A percentile compares a stretch with the other conserved stretches of the same genome.
Conservation (phyloP, 2,329 filamentous ascomycete species). For the Amylocarpus encephaloides region DNA sequence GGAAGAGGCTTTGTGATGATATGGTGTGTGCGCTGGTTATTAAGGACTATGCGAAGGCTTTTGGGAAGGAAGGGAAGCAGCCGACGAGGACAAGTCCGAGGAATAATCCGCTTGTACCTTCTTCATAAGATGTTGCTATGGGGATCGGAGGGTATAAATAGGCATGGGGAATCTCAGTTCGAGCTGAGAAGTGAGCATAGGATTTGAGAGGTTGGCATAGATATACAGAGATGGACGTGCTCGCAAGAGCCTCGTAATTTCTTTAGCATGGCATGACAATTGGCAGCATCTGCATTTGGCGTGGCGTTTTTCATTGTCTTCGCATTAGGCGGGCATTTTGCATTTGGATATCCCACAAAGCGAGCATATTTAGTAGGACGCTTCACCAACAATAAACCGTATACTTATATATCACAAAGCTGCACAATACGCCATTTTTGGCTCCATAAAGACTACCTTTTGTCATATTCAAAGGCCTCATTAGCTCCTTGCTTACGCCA, state of each 20-base stretch:
- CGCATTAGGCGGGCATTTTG: too few relatives aligned
- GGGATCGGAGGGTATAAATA: neutral
- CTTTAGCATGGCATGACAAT: neutral
- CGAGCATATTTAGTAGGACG: too few relatives aligned
- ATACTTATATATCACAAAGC: too few relatives aligned
- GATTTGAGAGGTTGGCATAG: neutral
- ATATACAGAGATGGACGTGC: conserved; percentile 10
- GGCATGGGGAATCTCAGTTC: neutral
- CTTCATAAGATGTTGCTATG: neutral
- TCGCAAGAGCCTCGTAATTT: conserved; percentile 3
- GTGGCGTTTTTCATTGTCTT: neutral
- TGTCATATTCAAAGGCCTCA: too few relatives aligned
- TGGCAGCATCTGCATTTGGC: neutral
- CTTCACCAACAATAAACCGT: too few relatives aligned
- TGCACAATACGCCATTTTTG: too few relatives aligned
- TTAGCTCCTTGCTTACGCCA: too few relatives aligned
- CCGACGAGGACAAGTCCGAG: conserved; percentile 28
- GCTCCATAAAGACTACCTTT: too few relatives aligned
- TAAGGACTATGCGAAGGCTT: conserved; percentile 66
- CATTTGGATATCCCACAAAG: neutral
- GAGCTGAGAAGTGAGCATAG: neutral
- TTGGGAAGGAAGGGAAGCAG: conserved; percentile 30
- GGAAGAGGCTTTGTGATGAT: conserved; percentile 79
- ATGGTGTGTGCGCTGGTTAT: conserved; percentile 78
- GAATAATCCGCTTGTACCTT: conserved; percentile 9